These are phyloP conservation scores for Trichosanthes cucumerina DNA, from an alignment of 306 rosid genomes.

Conservation along the genomic window DNA sequence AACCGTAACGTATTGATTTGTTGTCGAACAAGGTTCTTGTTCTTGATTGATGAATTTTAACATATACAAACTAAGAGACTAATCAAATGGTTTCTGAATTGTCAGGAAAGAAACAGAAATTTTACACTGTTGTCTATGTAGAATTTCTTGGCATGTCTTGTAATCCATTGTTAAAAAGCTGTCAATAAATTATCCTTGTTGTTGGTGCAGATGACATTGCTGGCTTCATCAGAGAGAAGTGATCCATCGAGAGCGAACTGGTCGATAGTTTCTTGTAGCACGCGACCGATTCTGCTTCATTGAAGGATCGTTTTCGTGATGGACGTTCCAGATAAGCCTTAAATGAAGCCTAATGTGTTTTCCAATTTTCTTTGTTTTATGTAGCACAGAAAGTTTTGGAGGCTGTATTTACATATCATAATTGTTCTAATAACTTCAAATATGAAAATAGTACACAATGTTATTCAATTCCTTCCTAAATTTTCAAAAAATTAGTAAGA, in stretches of 20 bases:
- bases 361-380: background rate
- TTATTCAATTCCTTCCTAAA: background rate
- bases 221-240: background rate
- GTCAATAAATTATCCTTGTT: background rate
- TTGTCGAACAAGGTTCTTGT: background rate
- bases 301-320: background rate
- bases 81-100: background rate
- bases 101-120: background rate
- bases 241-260: background rate
- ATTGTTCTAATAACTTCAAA: background rate
- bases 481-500: background rate
- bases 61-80: background rate
- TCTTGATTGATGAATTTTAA: background rate
- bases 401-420: background rate
- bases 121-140: background rate
- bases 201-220: background rate
- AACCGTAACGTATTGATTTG: background rate
- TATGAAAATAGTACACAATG: background rate
- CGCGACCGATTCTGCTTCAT: background rate
- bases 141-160: background rate
- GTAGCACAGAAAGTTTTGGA: background rate
- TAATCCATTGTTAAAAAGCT: background rate
- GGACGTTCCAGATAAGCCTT: background rate
- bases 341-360: background rate
- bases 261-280: background rate